Conservation (phyloP, 805 yeast species). For the Hanseniaspora nectarophila region DNA sequence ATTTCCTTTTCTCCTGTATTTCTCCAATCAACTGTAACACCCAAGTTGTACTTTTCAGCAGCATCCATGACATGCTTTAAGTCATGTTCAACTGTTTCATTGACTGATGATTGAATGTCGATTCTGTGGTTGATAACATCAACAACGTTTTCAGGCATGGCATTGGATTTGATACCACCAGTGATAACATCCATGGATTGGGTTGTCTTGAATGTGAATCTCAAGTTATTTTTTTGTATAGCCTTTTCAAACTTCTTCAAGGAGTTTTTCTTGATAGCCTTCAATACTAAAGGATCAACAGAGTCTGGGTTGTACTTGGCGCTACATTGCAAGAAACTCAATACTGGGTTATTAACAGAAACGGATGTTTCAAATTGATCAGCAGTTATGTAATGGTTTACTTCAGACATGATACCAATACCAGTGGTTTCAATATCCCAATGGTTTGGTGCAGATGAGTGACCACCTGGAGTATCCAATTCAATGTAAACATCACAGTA, state of each 20-base stretch:
- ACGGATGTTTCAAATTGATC: slow-evolving; percentile 38
- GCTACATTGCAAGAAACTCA: slow-evolving; percentile 44
- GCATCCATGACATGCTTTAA: slow-evolving; percentile 15
- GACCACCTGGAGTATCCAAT: slow-evolving; percentile 39
- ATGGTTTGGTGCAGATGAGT: slow-evolving; percentile 44
- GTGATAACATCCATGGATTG: slow-evolving; percentile 45
- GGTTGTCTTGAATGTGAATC: slow-evolving; percentile 35
- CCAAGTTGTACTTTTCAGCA: slow-evolving; percentile 16
- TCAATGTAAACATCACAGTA: slow-evolving; percentile 34
- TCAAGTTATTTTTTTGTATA: slow-evolving; percentile 19
- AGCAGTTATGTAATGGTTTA: slow-evolving; percentile 44
- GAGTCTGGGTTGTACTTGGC: slow-evolving; percentile 39
- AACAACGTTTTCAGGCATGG: slow-evolving; percentile 43
- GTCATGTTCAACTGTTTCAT: slow-evolving; percentile 33
- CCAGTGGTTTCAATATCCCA: slow-evolving; percentile 55
- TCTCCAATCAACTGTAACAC: slow-evolving; percentile 12
- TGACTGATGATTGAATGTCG: slow-evolving; percentile 42
- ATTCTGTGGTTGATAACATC: slow-evolving; percentile 43
- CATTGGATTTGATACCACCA: slow-evolving; percentile 52
- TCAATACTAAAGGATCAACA: slow-evolving; percentile 19
- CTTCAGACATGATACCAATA: slow-evolving; percentile 58
- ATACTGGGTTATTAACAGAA: slow-evolving; percentile 46
- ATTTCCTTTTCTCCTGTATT: slow-evolving; percentile 1
- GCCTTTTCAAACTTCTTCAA: slow-evolving; percentile 18
- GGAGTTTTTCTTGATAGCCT: slow-evolving; percentile 23